Evolutionary conservation across 2,329 filamentous ascomycete genomes (phyloP), one percentile per base, ranked within the genome.

Genomic region (Pleoardoris graminearum): DNA sequence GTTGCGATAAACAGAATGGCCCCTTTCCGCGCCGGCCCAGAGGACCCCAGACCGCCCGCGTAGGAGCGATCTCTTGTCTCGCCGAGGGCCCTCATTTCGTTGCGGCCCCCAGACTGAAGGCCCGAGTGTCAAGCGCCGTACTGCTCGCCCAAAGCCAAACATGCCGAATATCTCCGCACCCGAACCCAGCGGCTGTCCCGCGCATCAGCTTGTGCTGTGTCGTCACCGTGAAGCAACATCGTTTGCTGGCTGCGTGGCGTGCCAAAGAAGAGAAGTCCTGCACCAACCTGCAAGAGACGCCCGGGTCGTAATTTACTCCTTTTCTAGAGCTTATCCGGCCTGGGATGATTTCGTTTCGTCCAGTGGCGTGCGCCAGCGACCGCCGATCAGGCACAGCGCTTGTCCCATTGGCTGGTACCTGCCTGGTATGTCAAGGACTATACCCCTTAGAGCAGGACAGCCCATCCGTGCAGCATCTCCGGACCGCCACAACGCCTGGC

Each of bases 401-500:
- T 46, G 58, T 60, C 62, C 61, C 60, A 71, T 71, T 71, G 66
- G 68, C 48, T 47, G 22, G 48, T 48, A 46, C 56, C 58, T 63
- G 62, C 50, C 61, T 58, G 49, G 55, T 55, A 59, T 39, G 53
- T 53, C 57, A 39, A 45, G 55, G 49, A 49, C 48, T 51, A 44
- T 62, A 50, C 53, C 65, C 53, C n/a, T 49, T 64, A 44, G 50
- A 57, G 63, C 58, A 50, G 62, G 55, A 60, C 53, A 56, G 53
- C 53, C 62, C 51, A 61, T 51, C 61, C 60, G 53, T 55, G 62
- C 60, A 54, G 62, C 62, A 59, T 56, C 61, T 65, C 58, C 58
- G 61, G 58, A 60, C 58, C 64, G 66, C 66, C 59, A 70, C 64
- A 62, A 66, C 65, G 67, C 65, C 66, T 67, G 57, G 61, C 64